Evolutionary conservation across 2,329 filamentous ascomycete species (phyloP), one percentile per base, ranked within the genome.

Genomic region (Ceratocystiopsis sp.): DNA sequence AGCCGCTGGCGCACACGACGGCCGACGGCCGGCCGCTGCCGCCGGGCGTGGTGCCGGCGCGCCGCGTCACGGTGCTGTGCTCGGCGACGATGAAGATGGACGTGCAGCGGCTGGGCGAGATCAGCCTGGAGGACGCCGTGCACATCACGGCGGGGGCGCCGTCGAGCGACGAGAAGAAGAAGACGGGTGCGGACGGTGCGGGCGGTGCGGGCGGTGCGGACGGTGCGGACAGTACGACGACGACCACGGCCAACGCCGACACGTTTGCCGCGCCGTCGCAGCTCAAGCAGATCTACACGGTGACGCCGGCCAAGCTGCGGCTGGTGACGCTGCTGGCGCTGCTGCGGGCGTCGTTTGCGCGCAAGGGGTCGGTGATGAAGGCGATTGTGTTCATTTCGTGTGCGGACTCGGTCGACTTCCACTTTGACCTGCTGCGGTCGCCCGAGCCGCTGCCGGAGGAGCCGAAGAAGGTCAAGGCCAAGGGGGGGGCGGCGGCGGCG

Each of bases 61-160:
- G 86, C 49, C 75, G 87, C 44, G 80, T 84, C 2, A 96, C 91
- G 0, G 71, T 98, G 4, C 71, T 98, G 3, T 98, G 91, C 59
- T 98, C 91, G 4, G 91, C 91, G 3, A 98, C 91, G 0, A 83
- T 98, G 78, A 95, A 95, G 64, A 87, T 93, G 77, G 91, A 89
- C 53, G 91, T 96, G 1, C 87, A 96, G 58, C 81, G 82, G 52
- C 66, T 98, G 7, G 87, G 89, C 37, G 86, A 95, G 56, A 93
- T 96, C 62, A 94, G 86, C 65, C 67, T 98, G 58, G 87, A 93
- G 53, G 85, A 96, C 54, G 87, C 91, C 1, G 73, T 85, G 1
- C 85, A 94, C 56, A 80, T 98, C 52, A 80, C 84, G 42, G 79
- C 81, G 0, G 65, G 70, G 32, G 73, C 73, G 25, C 36, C 45